Evolutionary conservation across 352 stramenopile species (phyloP), one percentile per base, ranked within the genome.

Genomic region (Phytophthora pisi): DNA sequence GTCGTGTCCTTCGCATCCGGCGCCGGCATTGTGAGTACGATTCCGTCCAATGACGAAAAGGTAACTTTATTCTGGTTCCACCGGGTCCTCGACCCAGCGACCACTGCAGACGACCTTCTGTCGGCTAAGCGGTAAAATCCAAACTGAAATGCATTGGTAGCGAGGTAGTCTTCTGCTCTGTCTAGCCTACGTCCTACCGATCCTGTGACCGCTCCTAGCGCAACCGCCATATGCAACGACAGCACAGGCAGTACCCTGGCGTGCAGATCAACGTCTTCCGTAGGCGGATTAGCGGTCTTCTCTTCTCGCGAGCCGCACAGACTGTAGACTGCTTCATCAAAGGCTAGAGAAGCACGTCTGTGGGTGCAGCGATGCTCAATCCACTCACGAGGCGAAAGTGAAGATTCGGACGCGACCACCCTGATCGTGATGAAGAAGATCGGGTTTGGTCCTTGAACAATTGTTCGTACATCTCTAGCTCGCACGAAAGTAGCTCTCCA

Each of bases 81-180:
- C 42, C 42, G 42, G 42, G 42, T 7, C 42, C 42, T 24, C 42
- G 16, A 49, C 42, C 16, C 42, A 49, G 42, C 10, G 42, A 49
- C 42, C n/a, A 49, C 42, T 49, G 42, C 42, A 49, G 42, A 24
- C n/a, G n/a, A 49, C 42, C 42, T 49, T 5, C 42, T 49, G 42
- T 49, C 42, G n/a, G 6, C 42, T 24, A 9, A 49, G 42, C n/a
- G 42, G 42, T 49, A 49, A 49, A 49, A 26, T 49, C 42, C 42
- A 49, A 49, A 49, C 42, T 49, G 42, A 49, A 49, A 49, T 49
- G n/a, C n/a, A 49, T 49, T 49, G 6, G 42, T 49, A 26, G 42
- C 42, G n/a, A 49, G 16, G 42, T 49, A 49, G 42, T 4, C 2
- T 49, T 11, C 42, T 49, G 42, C 42, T 49, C 42, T 49, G 42